Percentiles rank a stretch among this genome's conserved stretches.
These are phyloP conservation scores for Phytophthora pini DNA, from an alignment of 352 stramenopile species.

Conservation along the genomic window DNA sequence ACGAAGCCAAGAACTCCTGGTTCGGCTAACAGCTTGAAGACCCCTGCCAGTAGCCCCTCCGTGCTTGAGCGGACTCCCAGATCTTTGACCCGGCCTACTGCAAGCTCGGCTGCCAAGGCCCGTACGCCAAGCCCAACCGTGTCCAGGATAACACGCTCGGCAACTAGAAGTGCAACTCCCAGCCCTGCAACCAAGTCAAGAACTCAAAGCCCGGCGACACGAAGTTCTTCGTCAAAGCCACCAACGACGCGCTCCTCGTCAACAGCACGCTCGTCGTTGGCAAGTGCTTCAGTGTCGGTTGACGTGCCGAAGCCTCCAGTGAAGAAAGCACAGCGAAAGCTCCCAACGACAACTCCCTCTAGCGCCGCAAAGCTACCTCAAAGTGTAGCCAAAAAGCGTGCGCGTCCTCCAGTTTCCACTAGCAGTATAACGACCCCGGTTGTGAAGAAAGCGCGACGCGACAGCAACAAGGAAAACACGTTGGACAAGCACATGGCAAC, in stretches of 20 bases:
- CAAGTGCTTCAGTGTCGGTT: constrained; percentile 27
- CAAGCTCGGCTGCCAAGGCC: constrained; percentile 37
- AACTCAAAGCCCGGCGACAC: constrained; percentile 23
- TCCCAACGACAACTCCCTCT: constrained; percentile 14
- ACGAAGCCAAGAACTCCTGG: constrained; percentile 15
- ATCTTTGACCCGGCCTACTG: constrained; percentile 33
- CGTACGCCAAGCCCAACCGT: constrained; percentile 27
- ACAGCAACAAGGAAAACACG: constrained; percentile 24
- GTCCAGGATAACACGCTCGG: constrained; percentile 18
- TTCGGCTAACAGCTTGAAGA: constrained; percentile 23
- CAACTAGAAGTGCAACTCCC: constrained; percentile 15
- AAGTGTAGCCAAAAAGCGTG: constrained; percentile 33
- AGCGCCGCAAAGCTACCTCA: constrained; percentile 29
- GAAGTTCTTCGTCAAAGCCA: constrained; percentile 13
- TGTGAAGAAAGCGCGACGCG: constrained; percentile 34
- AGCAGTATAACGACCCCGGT: constrained; percentile 36
- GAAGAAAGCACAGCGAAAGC: constrained; percentile 31
- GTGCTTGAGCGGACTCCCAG: constrained; percentile 16
- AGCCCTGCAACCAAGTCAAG: constrained; percentile 17
- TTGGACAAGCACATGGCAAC: constrained; percentile 29
- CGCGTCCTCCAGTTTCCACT: constrained; percentile 10
- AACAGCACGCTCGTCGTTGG: constrained; percentile 22
- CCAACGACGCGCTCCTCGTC: no score
- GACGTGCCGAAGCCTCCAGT: constrained; percentile 15
- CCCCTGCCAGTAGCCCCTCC: constrained; percentile 15